Base-by-base conservation (phyloP, 2,329 filamentous ascomycete species). In the Calonectria pauciramosa region DNA sequence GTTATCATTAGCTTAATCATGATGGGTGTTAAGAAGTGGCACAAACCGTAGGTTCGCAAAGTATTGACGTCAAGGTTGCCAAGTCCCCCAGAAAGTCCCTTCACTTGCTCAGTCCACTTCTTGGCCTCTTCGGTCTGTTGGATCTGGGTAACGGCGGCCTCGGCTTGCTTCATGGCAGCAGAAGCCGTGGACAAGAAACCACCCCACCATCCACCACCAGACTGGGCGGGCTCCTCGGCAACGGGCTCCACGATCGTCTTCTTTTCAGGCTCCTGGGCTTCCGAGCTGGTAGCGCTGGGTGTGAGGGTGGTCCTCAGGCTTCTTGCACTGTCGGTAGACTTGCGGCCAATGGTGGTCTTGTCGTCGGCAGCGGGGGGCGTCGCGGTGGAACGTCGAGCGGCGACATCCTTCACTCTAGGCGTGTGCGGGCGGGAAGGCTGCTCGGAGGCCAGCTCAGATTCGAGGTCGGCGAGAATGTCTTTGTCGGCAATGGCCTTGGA, bases 41-140 rank as follows among this genome's bases (percentile, higher is more conserved):
- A 73, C 83, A 73, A 81, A 86, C 84, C 84, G 65, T 86, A 86
- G 68, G 73, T 84, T 79, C 91, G 91, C 52, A 99, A 88, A 38
- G 92, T 93, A 56, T 93, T 94, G 64, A 97, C 94, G 83, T 98
- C 98, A 49, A 86, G 80, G 68, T 80, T 81, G 20, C 80, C 80
- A 26, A 86, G 79, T 74, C 96, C 96, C 65, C 80, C 81, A 14
- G 80, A 80, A 26, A 86, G 79, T 74, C 96, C 96, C 82, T 93
- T 93, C 70, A 99, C 94, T 84, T 99, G 96, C 68, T 98, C 95
- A 1, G 96, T 95, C 96, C 96, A 99, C 84, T 95, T 94, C 87
- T 96, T 96, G 67, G 96, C 97, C 85, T 99, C 97, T 83, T 99
- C 96, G 81, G 98, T 98, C 83, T 97, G 94, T 84, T 98, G 95